Conservation (phyloP, 78 protist species). For the Isochrysis galbana region DNA sequence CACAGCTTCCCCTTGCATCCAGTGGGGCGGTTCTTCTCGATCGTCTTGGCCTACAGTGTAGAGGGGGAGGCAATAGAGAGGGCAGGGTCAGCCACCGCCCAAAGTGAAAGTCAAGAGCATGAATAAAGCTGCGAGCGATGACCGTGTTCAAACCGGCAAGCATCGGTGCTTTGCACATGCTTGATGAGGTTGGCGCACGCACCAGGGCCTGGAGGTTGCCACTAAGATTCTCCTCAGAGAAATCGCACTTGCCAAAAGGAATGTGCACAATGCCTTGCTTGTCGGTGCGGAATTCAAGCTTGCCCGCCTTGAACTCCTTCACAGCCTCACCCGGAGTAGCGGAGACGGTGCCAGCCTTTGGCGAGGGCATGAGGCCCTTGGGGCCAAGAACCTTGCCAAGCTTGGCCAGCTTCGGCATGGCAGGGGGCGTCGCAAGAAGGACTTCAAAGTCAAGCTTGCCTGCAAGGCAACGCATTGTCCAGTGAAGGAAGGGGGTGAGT, state of each 20-base stretch:
- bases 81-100: background rate
- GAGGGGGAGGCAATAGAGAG: too few relatives aligned
- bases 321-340: background rate
- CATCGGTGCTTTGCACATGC: background rate
- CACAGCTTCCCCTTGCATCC: slow-evolving; percentile 28
- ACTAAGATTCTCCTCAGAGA: background rate
- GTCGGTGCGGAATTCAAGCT: slow-evolving; percentile 34
- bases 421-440: slow-evolving; percentile 39
- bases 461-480: too few relatives aligned
- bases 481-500: too few relatives aligned
- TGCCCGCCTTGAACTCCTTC: slow-evolving; percentile 41
- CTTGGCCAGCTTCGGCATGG: slow-evolving; percentile 39
- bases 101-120: background rate
- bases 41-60: background rate
- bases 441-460: slow-evolving; percentile 34
- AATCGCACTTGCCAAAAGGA: slow-evolving; percentile 26
- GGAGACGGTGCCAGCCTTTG: slow-evolving; percentile 17
- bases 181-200: background rate
- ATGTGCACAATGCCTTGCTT: slow-evolving; percentile 46
- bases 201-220: background rate
- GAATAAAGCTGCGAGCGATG: too few relatives aligned
- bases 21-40: slow-evolving; percentile 23
- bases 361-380: slow-evolving; percentile 47
- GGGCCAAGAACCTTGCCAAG: slow-evolving; percentile 44
- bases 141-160: background rate